A percentile compares a stretch with the other conserved stretches of the same genome.
Conservation (phyloP, 257 asterid genomes). For the Capsicum baccatum region DNA sequence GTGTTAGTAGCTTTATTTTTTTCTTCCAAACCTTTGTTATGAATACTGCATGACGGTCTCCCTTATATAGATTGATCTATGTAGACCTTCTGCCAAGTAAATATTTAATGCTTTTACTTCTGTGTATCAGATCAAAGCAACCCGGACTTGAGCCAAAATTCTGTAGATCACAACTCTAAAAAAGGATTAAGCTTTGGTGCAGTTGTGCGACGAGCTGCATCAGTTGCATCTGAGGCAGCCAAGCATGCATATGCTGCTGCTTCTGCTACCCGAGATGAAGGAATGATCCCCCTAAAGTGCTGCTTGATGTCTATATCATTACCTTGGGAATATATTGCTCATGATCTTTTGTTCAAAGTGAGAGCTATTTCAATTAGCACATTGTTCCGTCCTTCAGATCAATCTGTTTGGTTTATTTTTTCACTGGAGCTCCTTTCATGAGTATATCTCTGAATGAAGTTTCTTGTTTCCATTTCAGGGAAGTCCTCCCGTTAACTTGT, state of each 20-base stretch:
- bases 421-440: not conserved
- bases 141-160: conserved; percentile 60
- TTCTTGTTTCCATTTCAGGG: conserved; percentile 55
- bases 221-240: conserved; percentile 93
- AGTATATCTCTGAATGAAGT: conserved; percentile 25
- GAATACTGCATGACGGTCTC: not conserved
- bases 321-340: conserved; percentile 96
- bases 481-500: conserved; percentile 79
- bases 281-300: conserved; percentile 94
- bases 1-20: not conserved
- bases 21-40: not conserved
- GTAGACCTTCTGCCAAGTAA: not conserved
- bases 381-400: conserved; percentile 17
- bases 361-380: conserved; percentile 4
- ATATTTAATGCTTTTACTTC: not conserved
- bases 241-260: conserved; percentile 98
- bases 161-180: conserved; percentile 46
- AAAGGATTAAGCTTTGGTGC: conserved; percentile 66
- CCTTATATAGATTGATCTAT: conserved; percentile 14
- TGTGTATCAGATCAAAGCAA: conserved; percentile 83
- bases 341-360: conserved; percentile 93
- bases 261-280: conserved; percentile 76
- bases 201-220: conserved; percentile 84
- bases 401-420: not conserved
- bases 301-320: conserved; percentile 93